These are phyloP conservation scores for Epichloe scottii DNA, from an alignment of 2,329 filamentous ascomycete genomes.

Conservation along the genomic window DNA sequence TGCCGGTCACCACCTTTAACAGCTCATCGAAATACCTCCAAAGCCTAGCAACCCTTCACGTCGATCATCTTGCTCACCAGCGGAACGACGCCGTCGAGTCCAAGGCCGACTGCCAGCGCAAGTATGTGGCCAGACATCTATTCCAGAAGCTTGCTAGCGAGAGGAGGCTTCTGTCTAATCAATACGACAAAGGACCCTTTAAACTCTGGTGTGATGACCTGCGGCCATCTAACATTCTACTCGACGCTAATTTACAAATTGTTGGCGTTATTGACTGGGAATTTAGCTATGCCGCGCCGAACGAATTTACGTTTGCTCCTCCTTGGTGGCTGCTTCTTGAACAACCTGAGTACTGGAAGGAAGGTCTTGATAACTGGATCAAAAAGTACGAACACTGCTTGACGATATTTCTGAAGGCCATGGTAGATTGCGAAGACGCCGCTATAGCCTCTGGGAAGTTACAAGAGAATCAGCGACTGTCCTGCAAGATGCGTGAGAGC, in stretches of 20 bases:
- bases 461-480: constrained; percentile 12
- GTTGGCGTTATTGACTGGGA: constrained; percentile 29
- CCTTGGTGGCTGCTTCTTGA: constrained; percentile 28
- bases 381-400: constrained; percentile 20
- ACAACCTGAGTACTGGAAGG: constrained; percentile 19
- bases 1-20: no score
- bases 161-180: no score
- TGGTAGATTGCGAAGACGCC: constrained; percentile 19
- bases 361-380: constrained; percentile 19
- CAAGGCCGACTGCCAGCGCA: no score
- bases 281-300: constrained; percentile 22
- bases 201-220: constrained; percentile 21
- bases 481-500: constrained; percentile 22
- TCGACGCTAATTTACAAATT: constrained; percentile 15
- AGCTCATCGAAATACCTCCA: no score
- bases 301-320: constrained; percentile 21
- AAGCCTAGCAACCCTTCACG: no score
- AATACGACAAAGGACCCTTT: constrained; percentile 6
- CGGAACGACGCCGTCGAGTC: no score
- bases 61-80: no score
- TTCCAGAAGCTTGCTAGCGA: no score
- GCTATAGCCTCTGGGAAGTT: background rate
- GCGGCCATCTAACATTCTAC: constrained; percentile 19
- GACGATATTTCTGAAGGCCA: constrained; percentile 18
- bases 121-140: no score